Conservation (phyloP, 106 monocot genomes). For the Dioscorea dumetorum region DNA sequence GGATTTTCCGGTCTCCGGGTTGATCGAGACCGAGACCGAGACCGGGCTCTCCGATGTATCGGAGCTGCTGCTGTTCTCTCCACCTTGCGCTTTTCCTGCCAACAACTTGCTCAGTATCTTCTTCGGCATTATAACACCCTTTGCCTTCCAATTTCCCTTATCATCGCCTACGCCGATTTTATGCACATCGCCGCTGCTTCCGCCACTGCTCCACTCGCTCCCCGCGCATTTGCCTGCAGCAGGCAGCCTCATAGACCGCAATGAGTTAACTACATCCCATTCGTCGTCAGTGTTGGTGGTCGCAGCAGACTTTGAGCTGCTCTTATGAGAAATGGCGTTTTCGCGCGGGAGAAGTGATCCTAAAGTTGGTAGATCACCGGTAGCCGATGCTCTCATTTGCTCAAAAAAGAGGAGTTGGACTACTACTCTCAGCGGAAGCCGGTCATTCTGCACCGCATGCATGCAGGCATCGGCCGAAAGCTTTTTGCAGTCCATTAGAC, state of each 20-base stretch:
- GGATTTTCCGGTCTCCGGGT: slow-evolving; percentile 43
- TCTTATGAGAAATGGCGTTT: slow-evolving; percentile 28
- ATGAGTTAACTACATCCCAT: slow-evolving; percentile 24
- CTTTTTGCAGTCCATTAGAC: slow-evolving; percentile 53
- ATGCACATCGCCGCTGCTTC: slow-evolving; percentile 16
- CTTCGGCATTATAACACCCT: slow-evolving; percentile 40
- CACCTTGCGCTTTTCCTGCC: slow-evolving; percentile 35
- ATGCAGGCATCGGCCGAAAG: slow-evolving; percentile 53
- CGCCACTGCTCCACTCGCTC: slow-evolving; percentile 26
- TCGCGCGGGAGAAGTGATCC: slow-evolving; percentile 21
- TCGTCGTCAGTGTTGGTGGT: slow-evolving; percentile 53
- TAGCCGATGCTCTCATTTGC: slow-evolving; percentile 27
- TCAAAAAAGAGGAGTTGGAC: slow-evolving; percentile 58
- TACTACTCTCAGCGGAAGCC: slow-evolving; percentile 49
- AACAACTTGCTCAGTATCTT: slow-evolving; percentile 57
- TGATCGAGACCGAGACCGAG: slow-evolving; percentile 31
- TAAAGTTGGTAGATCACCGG: neutral
- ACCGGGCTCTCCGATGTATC: slow-evolving; percentile 53
- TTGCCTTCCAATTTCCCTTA: slow-evolving; percentile 18
- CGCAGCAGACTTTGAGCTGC: slow-evolving; percentile 46
- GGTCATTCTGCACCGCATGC: slow-evolving; percentile 61
- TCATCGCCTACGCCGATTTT: slow-evolving; percentile 14
- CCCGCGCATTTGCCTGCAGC: slow-evolving; percentile 24
- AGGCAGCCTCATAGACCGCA: slow-evolving; percentile 23
- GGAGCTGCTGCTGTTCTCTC: slow-evolving; percentile 52